These are phyloP conservation scores for Dictyostelium purpureum DNA, from an alignment of 78 protist genomes.

Conservation along the genomic window DNA sequence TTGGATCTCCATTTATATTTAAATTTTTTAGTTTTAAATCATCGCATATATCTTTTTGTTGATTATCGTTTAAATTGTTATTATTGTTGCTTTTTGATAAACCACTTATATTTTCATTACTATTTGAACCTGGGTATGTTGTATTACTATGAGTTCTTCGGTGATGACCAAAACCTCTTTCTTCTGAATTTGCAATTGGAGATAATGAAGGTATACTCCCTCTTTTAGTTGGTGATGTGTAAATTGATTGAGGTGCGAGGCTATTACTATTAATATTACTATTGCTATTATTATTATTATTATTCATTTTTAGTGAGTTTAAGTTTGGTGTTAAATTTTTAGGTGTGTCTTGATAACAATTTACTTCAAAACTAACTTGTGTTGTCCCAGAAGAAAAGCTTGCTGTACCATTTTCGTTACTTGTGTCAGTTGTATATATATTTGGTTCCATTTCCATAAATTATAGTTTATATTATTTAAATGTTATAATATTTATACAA, in stretches of 20 bases:
- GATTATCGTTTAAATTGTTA: not conserved
- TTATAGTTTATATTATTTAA: no score
- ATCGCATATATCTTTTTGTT: not conserved
- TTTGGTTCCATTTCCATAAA: not conserved
- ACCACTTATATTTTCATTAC: no score
- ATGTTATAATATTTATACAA: no score
- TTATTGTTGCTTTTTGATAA: not conserved
- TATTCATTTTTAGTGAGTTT: not conserved
- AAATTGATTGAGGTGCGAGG: not conserved
- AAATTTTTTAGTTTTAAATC: no score
- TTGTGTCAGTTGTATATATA: not conserved
- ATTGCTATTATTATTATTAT: no score
- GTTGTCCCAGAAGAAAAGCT: not conserved
- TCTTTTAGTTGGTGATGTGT: not conserved
- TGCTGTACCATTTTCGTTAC: not conserved
- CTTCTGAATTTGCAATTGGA: not conserved
- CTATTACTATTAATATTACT: no score
- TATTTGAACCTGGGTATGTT: not conserved
- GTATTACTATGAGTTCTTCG: constrained; percentile 6
- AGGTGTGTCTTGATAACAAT: constrained; percentile 29
- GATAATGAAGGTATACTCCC: not conserved
- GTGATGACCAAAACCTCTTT: constrained; percentile 1
- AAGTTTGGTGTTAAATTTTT: not conserved
- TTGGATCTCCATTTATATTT: not conserved
- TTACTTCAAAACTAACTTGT: constrained; percentile 14